Evolutionary conservation across 2,329 filamentous ascomycete species (phyloP), one percentile per base, ranked within the genome.

Genomic region (Scorias spongiosa): DNA sequence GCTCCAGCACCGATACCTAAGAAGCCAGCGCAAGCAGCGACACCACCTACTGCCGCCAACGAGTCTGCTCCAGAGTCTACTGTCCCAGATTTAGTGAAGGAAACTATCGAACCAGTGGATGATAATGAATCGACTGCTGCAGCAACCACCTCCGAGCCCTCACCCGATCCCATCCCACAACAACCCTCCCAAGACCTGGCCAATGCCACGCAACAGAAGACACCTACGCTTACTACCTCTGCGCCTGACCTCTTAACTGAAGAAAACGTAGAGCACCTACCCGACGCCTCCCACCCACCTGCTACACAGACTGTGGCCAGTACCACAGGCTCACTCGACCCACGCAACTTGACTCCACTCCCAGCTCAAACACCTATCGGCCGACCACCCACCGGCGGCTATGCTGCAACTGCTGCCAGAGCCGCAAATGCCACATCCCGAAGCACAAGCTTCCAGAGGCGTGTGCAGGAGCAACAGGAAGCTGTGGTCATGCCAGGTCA

Each of bases 401-500:
- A 77, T 61, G 84, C 82, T 41, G 74, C 84, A n/a, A 82, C 80
- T 41, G 85, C 86, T 20, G 71, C 84, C 56, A 94, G 93, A 68
- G 84, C 84, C 10, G 82, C 80, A 48, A 68, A 75, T 18, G 65
- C 63, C 29, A 56, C 74, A 45, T 69, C 71, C 47, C 83, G 89
- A 48, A 80, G 78, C 44, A 76, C 85, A 15, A 88, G 81, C 66
- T 86, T 83, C 63, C 83, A 93, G 62, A 80, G 89, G 52, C 83
- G 86, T 56, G 75, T 95, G 43, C 72, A 93, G 57, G 88, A 96
- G 56, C 91, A 98, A 61, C 88, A 94, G 64, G 91, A 98, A 67
- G 86, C 91, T 46, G 91, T 98, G 36, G 87, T 94, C 51, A 95
- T 98, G 89, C 91, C 91, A 39, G 87, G 85, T 47, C 94, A 95